A percentile compares a stretch with the other conserved stretches of the same genome.
phyloP scores from a whole-genome alignment of 1,284 basidiomycete species.

The Coniferiporia sulphurascens region DNA sequence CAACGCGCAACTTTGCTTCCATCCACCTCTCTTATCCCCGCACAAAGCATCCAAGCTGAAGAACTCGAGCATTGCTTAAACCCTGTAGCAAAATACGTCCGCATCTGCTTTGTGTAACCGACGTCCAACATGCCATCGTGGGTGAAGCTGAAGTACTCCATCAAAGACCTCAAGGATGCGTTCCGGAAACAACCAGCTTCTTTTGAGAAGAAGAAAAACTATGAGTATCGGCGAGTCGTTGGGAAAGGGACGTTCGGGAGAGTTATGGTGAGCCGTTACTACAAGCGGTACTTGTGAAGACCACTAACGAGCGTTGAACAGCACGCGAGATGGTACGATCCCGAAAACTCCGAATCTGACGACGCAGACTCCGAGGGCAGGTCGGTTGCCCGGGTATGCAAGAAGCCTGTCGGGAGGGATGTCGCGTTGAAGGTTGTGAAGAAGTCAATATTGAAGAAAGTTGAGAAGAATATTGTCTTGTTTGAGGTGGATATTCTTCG shows the following conservation, averaged over 20 bases:
- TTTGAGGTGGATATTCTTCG: slow-evolving; percentile 11
- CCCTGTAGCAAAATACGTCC: neutral
- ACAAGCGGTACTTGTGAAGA: neutral
- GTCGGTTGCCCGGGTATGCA: neutral
- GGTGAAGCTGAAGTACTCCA: slow-evolving; percentile 9
- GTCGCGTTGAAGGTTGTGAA: slow-evolving; percentile 24
- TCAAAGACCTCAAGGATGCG: slow-evolving; percentile 12
- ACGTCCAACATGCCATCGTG: slow-evolving; percentile 2
- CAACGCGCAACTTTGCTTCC: neutral
- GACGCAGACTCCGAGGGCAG: neutral
- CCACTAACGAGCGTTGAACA: neutral
- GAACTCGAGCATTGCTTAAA: neutral
- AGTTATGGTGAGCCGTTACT: slow-evolving; percentile 61
- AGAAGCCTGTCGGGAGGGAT: slow-evolving; percentile 2
- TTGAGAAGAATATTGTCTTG: slow-evolving; percentile 19
- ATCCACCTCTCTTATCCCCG: neutral
- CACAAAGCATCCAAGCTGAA: neutral
- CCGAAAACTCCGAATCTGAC: neutral
- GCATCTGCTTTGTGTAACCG: neutral
- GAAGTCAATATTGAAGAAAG: slow-evolving; percentile 39
- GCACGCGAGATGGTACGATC: slow-evolving; percentile 16
- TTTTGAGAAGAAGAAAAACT: slow-evolving; percentile 79
- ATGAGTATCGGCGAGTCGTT: slow-evolving; percentile 67
- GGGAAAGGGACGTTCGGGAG: slow-evolving; percentile 85
- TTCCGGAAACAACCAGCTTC: slow-evolving; percentile 63